Base-by-base conservation (phyloP, 1,284 basidiomycete species). In the Trichosporon asahii region DNA sequence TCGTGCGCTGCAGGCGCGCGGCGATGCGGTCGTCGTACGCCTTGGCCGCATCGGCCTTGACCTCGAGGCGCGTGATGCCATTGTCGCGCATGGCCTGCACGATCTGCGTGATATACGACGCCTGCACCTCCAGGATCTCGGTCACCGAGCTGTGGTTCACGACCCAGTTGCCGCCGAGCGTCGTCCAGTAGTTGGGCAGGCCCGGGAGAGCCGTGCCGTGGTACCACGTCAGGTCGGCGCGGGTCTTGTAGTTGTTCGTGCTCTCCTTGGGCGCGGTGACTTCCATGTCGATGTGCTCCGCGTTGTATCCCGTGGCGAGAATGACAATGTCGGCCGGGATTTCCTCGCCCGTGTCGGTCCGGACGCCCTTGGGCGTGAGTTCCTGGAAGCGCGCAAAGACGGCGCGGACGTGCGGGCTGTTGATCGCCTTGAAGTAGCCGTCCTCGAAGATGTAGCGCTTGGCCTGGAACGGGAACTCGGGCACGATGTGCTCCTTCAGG, bases 131-230 rank as follows among this genome's bases (percentile, higher is more conserved):
- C 23, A 73, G 63, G 25, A 73, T 61, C 21, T 40, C 33, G 2
- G 68, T 64, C 6, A 70, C 63, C 23, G 68, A 70, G n/a, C 72
- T 70, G 64, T 76, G 75, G 31, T 71, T 74, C 4, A 77, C 65
- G 8, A 73, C 73, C 27, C 69, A 70, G 71, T 79, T 78, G 68
- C 73, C 69, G 23, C 77, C 77, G 12, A 78, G 74, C 44, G 77
- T 66, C 7, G 70, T 66, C 68, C 72, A 77, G 44, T 70, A 68
- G 70, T 80, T 80, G 12, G 77, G 78, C 14, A 76, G 68, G 2
- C 72, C 70, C 0, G 75, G 73, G 25, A 69, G 49, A 14, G 64
- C 64, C 15, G 69, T 57, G 23, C 69, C 72, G 66, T 68, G 72
- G 66, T 73, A 73, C 46, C 55, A 65, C 15, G 40, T 64, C 49